A percentile compares a stretch with the other conserved stretches of the same genome.
These are phyloP conservation scores for Calonectria henricotiae DNA, from an alignment of 2,329 filamentous ascomycete species.

Conservation along the genomic window DNA sequence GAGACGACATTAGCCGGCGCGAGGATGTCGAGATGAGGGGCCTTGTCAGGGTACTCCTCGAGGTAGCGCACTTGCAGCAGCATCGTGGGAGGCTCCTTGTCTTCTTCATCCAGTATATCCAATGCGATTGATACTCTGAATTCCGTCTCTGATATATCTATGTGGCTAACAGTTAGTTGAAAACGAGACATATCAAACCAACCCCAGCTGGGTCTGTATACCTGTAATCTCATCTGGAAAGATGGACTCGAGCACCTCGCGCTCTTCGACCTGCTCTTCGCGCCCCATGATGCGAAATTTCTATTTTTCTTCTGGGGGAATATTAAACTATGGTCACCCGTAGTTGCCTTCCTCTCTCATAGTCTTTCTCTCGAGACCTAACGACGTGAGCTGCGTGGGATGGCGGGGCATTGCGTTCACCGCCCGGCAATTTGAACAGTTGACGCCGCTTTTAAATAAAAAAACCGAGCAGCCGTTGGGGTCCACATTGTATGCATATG, in stretches of 20 bases:
- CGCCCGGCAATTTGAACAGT: slow-evolving; percentile 57
- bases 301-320: slow-evolving; percentile 20
- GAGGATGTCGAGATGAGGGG: slow-evolving; percentile 86
- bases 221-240: slow-evolving; percentile 98
- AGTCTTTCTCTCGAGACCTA: slow-evolving; percentile 37
- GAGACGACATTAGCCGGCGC: slow-evolving; percentile 79
- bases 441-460: not conserved
- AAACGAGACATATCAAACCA: slow-evolving; percentile 13
- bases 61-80: slow-evolving; percentile 91
- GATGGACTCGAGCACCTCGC: slow-evolving; percentile 97
- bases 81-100: slow-evolving; percentile 79
- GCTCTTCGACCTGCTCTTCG: slow-evolving; percentile 96
- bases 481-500: not conserved
- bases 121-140: slow-evolving; percentile 90
- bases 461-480: not conserved
- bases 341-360: slow-evolving; percentile 16
- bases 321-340: slow-evolving; percentile 11
- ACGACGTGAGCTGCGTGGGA: slow-evolving; percentile 38
- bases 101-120: slow-evolving; percentile 80
- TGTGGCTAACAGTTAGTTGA: slow-evolving; percentile 36
- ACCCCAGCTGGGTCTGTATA: slow-evolving; percentile 57
- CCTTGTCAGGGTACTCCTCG: slow-evolving; percentile 90
- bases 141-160: slow-evolving; percentile 91
- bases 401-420: slow-evolving; percentile 40
- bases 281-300: slow-evolving; percentile 69